Conservation (phyloP, 2,329 filamentous ascomycete species). For the Fusarium penzigii region DNA sequence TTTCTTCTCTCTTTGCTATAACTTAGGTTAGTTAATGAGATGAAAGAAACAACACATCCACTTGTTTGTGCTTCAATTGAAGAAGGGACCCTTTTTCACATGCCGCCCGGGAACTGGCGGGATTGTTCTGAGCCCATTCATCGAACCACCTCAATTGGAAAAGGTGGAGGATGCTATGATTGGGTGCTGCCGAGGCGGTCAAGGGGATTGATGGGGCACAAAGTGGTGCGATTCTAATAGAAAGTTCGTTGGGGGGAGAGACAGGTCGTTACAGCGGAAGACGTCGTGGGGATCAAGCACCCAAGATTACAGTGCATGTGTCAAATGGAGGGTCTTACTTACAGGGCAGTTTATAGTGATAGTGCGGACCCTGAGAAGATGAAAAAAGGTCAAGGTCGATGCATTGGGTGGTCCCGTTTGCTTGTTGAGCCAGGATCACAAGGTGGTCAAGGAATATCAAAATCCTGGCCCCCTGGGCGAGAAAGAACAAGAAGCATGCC, state of each 20-base stretch:
- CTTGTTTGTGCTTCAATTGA: not conserved
- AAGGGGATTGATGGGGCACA: constrained; percentile 12
- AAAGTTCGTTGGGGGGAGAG: constrained; percentile 3
- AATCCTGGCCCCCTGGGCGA: too few relatives aligned
- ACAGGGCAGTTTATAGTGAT: constrained; percentile 13
- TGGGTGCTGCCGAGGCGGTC: constrained; percentile 20
- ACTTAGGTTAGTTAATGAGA: too few relatives aligned
- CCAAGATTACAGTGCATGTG: not conserved
- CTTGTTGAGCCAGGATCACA: constrained; percentile 7
- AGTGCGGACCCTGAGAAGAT: not conserved
- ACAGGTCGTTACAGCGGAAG: too few relatives aligned
- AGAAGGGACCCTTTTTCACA: constrained; percentile 13
- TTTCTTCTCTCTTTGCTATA: not conserved
- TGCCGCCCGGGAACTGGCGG: constrained; percentile 24
- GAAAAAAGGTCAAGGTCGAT: constrained; percentile 9
- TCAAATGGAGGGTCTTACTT: not conserved
- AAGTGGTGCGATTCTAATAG: constrained; percentile 18
- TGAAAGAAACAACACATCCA: too few relatives aligned
- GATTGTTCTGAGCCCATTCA: constrained; percentile 10
- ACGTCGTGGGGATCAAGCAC: constrained; percentile 13
- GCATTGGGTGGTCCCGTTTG: too few relatives aligned
- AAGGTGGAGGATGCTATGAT: constrained; percentile 9
- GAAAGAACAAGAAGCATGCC: not conserved
- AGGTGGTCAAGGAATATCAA: not conserved
- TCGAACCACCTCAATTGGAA: constrained; percentile 20